Base-by-base conservation (phyloP, 176 grass and related monocot species). In the Oryza meyeriana region DNA sequence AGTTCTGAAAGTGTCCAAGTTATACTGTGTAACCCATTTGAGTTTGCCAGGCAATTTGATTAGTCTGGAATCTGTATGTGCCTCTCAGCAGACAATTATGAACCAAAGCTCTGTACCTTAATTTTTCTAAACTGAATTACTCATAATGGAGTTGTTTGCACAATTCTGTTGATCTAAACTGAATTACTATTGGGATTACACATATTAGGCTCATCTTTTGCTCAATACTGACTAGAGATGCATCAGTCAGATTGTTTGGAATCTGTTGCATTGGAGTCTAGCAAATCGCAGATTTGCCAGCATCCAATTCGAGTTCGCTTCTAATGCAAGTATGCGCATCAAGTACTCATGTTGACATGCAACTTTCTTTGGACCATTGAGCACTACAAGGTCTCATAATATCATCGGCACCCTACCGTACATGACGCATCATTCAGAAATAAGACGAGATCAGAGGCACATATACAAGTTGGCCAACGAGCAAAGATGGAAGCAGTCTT, bases 21-120 rank as follows among this genome's bases (percentile, higher is more conserved):
- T 39, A 69, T 48, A 1, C 13, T 14, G 57, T 72, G 79, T 24
- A 61, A 71, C 11, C 28, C 27, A 32, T 44, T 44, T 40, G 13
- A 31, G 39, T 69, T 71, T 71, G 25, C 35, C 68, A 70, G 66
- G 17, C 34, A 34, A 81, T 38, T 38, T 68, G 24, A 59, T 30
- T 47, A 55, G 33, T 58, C 65, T 81, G 66, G 47, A 59, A 27
- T 41, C 27, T 81, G 47, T 81, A 81, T 61, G 47, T 31, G 48
- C 66, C 48, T 33, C 45, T 81, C 48, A 71, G 36, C 12, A 17
- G 17, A 22, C 48, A 81, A 70, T 71, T 81, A 2, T 27, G 42
- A 68, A 12, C n/a, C 66, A 22, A 61, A 42, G 42, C 20, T 80
- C 48, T 9, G 17, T 9, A 14, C 36, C 79, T 38, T 55, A 55